phyloP scores from a whole-genome alignment of 2,329 filamentous ascomycete species.

The Myotisia sp. region DNA sequence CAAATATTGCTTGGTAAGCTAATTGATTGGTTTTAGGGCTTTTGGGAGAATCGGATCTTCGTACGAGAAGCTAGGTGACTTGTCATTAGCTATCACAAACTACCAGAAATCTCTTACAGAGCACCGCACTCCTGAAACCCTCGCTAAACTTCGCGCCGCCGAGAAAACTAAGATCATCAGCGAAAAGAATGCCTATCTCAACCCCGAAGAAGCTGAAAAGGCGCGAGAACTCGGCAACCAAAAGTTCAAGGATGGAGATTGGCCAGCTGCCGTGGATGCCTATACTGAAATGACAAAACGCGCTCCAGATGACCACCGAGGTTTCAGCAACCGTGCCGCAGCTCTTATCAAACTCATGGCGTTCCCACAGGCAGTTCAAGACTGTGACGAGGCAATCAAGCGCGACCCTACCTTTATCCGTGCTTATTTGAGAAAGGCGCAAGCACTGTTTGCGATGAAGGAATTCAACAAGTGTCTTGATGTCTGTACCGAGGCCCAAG shows the following conservation, averaged over 20 bases:
- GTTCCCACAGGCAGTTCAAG: slow-evolving; percentile 82
- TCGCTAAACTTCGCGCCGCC: slow-evolving; percentile 78
- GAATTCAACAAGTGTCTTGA: slow-evolving; percentile 94
- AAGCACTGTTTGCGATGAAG: slow-evolving; percentile 92
- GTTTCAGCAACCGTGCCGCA: slow-evolving; percentile 93
- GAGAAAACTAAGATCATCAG: slow-evolving; percentile 73
- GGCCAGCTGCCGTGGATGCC: slow-evolving; percentile 84
- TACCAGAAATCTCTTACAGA: slow-evolving; percentile 92
- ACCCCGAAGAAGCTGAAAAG: slow-evolving; percentile 85
- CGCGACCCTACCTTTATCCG: slow-evolving; percentile 85
- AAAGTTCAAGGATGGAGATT: slow-evolving; percentile 94
- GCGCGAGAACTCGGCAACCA: slow-evolving; percentile 87
- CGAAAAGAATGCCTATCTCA: slow-evolving; percentile 67
- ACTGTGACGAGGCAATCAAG: slow-evolving; percentile 85
- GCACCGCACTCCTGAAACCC: slow-evolving; percentile 86
- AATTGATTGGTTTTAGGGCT: slow-evolving; percentile 34
- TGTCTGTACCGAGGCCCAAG: slow-evolving; percentile 64
- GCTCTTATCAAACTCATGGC: slow-evolving; percentile 94
- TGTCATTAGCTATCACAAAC: slow-evolving; percentile 66
- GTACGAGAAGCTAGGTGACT: slow-evolving; percentile 78
- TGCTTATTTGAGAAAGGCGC: slow-evolving; percentile 90
- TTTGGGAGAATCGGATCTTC: slow-evolving; percentile 89
- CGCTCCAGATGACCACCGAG: slow-evolving; percentile 77
- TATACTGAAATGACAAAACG: slow-evolving; percentile 97
- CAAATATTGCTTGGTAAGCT: no score